phyloP scores from a whole-genome alignment of 495 filamentous ascomycete species.

The Elasticomyces elasticus region DNA sequence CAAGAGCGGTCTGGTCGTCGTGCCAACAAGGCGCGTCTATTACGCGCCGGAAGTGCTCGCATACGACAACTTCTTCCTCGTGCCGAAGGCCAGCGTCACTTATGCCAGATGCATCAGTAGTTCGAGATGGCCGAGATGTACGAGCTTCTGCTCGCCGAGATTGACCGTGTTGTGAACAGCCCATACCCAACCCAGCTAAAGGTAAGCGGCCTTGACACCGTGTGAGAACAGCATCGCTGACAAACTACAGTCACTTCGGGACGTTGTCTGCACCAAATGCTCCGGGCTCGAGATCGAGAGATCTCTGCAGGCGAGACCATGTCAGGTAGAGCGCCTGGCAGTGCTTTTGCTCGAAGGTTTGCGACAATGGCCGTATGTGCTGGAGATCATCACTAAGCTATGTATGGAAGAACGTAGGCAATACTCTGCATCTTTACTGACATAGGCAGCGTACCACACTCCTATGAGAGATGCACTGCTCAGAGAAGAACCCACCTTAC shows the following conservation, averaged over 20 bases:
- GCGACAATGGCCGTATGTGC: conserved; percentile 25
- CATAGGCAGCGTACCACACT: conserved; percentile 16
- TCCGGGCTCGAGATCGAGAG: conserved; percentile 7
- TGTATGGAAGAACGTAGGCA: conserved; percentile 15
- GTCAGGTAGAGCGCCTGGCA: conserved; percentile 21
- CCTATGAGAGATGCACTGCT: conserved; percentile 24
- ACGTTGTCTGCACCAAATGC: conserved; percentile 14
- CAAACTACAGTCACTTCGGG: background rate
- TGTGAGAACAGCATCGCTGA: background rate
- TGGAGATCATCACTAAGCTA: conserved; percentile 25
- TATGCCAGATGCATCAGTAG: too few species aligned
- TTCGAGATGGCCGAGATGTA: conserved; percentile 1
- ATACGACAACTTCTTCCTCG: background rate
- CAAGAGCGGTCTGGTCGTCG: background rate
- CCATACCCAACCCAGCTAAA: conserved; percentile 19
- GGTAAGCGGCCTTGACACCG: background rate
- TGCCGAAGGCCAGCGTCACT: too few species aligned
- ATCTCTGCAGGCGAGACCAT: conserved; percentile 22
- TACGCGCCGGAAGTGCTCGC: background rate
- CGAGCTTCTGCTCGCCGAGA: conserved; percentile 1
- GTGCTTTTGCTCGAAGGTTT: conserved; percentile 23
- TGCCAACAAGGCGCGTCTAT: background rate
- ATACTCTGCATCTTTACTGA: background rate
- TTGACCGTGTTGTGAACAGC: conserved; percentile 11
- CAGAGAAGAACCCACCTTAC: conserved; percentile 19